Base-by-base conservation (phyloP, 257 asterid species). In the Solanum corneliomulleri region DNA sequence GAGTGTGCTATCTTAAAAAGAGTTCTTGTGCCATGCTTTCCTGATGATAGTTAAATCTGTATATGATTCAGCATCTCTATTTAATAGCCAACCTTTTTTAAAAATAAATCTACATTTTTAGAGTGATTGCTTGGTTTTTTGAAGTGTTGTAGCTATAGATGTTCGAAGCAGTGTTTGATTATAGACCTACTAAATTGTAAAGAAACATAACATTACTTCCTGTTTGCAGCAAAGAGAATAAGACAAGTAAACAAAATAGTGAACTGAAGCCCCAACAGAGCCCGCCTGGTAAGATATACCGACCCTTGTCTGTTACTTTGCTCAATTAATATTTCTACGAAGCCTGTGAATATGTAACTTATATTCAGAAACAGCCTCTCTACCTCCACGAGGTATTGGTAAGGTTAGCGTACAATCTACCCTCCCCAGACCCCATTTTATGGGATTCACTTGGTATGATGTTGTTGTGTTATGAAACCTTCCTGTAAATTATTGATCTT, bases 211-310 rank as follows among this genome's bases (percentile, higher is more conserved):
- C 68, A 44, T n/a, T 82, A 52, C 62, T 69, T 87, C 84, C 81
- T 89, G 76, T 41, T 85, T 92, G 93, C 98, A 97, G 98, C 92
- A 94, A 91, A 87, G 98, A 97, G 87, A 94, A 86, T 68, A 93
- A 83, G 89, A 74, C 88, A 18, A 72, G 92, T 86, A 92, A 92
- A 76, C 90, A 91, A 21, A 88, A 85, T 86, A 90, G 90, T 83
- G 99, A 95, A 84, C 88, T 86, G 93, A 93, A 90, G 84, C 89
- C 96, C 56, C 89, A 95, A 64, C 96, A 91, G 89, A 93, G 90
- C 86, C 96, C 64, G 10, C 64, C 95, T 90, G 98, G 99, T 97
- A 89, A 86, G 91, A 83, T 72, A 27, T 78, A n/a, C 27, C 20
- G 9, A 49, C 29, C 49, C 10, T 74, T 74, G 6, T 70, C 37